Percentiles rank a stretch among this genome's conserved stretches.
phyloP scores from a whole-genome alignment of 768 basidiomycete genomes.

The Gloeopeniophorella convolvens region DNA sequence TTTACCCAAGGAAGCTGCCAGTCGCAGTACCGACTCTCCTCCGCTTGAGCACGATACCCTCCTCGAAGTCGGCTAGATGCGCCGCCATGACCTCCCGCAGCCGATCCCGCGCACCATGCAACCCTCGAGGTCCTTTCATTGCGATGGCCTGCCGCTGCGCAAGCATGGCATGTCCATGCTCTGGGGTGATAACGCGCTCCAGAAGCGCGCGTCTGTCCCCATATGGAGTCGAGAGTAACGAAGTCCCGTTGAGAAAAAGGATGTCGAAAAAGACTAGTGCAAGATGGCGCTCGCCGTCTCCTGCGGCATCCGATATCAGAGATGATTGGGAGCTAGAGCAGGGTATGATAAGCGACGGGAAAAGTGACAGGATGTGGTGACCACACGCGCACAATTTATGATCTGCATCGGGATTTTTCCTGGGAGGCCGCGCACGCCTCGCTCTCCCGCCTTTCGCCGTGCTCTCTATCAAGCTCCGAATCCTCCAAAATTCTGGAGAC shows the following conservation, averaged over 20 bases:
- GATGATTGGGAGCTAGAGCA: conserved; percentile 35
- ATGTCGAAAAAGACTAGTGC: conserved; percentile 87
- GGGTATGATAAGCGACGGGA: neutral
- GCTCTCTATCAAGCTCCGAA: conserved; percentile 49
- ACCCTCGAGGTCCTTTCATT: conserved; percentile 23
- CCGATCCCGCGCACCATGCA: conserved; percentile 20
- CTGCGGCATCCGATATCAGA: conserved; percentile 34
- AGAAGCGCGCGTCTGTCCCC: conserved; percentile 51
- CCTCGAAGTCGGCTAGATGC: conserved; percentile 46
- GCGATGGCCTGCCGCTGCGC: conserved; percentile 49
- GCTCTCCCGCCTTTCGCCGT: conserved; percentile 52
- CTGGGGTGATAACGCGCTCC: conserved; percentile 45
- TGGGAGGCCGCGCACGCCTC: neutral
- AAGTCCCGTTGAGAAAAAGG: conserved; percentile 57
- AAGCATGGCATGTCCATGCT: conserved; percentile 60
- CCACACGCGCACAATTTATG: no score
- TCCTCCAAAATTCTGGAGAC: conserved; percentile 68
- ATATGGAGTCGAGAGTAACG: conserved; percentile 53
- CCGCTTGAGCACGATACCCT: conserved; percentile 79
- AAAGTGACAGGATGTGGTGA: no score
- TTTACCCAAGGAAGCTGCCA: conserved; percentile 69
- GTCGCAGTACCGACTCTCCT: conserved; percentile 61
- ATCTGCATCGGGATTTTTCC: no score
- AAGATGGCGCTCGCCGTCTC: conserved; percentile 45
- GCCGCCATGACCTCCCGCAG: conserved; percentile 44